Evolutionary conservation across 148 eudicot genomes (phyloP).

Genomic region (Camellia sinensis): DNA sequence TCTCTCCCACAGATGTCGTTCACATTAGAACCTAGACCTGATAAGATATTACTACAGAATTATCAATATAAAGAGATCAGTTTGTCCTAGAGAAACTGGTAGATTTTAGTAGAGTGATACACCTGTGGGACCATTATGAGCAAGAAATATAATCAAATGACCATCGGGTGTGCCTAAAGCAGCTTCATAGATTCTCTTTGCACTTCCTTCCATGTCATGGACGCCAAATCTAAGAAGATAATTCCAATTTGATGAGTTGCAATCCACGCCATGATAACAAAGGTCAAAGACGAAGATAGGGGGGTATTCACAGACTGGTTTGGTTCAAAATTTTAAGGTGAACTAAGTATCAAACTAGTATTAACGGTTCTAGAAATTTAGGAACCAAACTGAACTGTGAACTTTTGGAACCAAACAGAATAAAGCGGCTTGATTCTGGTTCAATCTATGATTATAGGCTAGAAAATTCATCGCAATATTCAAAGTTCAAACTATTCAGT

Average conservation of each 20-base stretch:
- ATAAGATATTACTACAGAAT: neutral
- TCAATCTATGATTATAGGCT: too few species aligned
- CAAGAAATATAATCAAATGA: conserved; percentile 67
- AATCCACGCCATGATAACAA: neutral
- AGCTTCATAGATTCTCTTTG: conserved; percentile 55
- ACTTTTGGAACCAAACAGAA: too few species aligned
- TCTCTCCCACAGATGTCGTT: conserved; percentile 91
- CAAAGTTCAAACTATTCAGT: neutral
- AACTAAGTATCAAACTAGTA: too few species aligned
- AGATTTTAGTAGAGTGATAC: conserved; percentile 8
- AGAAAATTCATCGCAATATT: too few species aligned
- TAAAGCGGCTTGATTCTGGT: too few species aligned
- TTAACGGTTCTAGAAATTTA: too few species aligned
- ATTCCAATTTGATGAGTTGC: conserved; percentile 9
- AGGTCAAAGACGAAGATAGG: neutral
- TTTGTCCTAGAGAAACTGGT: neutral
- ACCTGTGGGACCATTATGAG: conserved; percentile 98
- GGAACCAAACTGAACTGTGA: too few species aligned
- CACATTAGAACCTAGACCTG: conserved; percentile 81
- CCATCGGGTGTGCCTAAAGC: conserved; percentile 57
- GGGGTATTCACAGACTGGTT: neutral
- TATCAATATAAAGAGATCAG: neutral
- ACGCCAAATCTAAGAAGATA: conserved; percentile 61
- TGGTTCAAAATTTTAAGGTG: too few species aligned
- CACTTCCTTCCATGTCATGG: conserved; percentile 66